These are phyloP conservation scores for Lasiosphaeris hirsuta DNA, from an alignment of 495 filamentous ascomycete species.

Conservation along the genomic window DNA sequence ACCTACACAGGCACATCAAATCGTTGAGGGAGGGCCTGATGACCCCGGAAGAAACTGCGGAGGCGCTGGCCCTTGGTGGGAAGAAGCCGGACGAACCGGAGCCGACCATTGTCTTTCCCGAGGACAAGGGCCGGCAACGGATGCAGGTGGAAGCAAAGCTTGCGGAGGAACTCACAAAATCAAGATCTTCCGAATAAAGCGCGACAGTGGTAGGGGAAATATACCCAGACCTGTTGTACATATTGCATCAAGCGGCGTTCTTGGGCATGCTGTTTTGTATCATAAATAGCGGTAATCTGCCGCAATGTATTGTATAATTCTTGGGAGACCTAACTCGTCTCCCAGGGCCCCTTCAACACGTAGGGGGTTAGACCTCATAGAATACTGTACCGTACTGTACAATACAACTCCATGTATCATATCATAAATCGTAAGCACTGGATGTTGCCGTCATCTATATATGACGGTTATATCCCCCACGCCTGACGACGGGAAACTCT, in stretches of 20 bases:
- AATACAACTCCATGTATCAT: no score
- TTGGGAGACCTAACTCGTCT: no score
- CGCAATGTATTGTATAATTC: no score
- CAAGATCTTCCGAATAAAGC: background rate
- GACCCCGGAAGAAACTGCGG: background rate
- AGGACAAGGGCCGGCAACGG: conserved; percentile 16
- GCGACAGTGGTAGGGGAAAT: background rate
- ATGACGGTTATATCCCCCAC: conserved; percentile 49
- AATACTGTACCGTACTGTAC: background rate
- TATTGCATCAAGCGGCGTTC: no score
- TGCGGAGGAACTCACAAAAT: conserved; percentile 14
- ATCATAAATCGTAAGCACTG: no score
- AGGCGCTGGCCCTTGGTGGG: conserved; percentile 45
- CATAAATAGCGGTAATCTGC: no score
- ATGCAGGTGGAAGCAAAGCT: conserved; percentile 18
- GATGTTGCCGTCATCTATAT: conserved; percentile 35
- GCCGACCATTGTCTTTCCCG: conserved; percentile 18
- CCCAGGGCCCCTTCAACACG: no score
- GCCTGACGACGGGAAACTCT: conserved; percentile 35
- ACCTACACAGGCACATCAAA: conserved; percentile 25
- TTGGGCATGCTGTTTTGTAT: no score
- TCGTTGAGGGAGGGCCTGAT: conserved; percentile 14
- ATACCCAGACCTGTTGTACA: background rate
- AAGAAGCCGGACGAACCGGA: conserved; percentile 4
- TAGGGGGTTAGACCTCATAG: no score